Evolutionary conservation across 2,329 filamentous ascomycete species (phyloP), one percentile per base, ranked within the genome.

Genomic region (Phoma sp.): DNA sequence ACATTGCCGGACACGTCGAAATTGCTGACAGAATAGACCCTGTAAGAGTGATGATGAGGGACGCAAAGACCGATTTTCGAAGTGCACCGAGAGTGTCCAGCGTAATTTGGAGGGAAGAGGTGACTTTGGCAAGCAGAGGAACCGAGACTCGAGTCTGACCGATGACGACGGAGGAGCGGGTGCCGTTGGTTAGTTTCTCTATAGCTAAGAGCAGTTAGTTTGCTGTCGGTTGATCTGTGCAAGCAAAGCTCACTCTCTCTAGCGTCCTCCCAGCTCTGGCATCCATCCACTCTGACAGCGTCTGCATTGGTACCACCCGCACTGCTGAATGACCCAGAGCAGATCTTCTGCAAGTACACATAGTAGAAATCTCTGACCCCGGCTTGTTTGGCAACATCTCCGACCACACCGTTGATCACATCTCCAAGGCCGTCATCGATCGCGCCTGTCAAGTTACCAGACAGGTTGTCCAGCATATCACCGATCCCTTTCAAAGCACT

Each of bases 41-140:
- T 8, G 63, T 39, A 8, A 68, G 43, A 10, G 57, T 57, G 40
- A 65, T 51, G 32, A 68, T 44, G 22, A 70, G 50, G 21, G 61
- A 67, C 6, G 58, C 65, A 19, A 67, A 50, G n/a, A 62, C 15
- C 0, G 57, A 52, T 33, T 41, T 61, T 25, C 54, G 62, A 7
- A 63, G 12, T 7, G n/a, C 35, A 1, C 39, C 27, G 3, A 57
- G 25, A n/a, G 4, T 53, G 10, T 37, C 27, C 3, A 57, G 49
- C 7, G 63, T 22, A 13, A 37, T 31, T 21, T 47, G 33, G 17
- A 56, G 27, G 3, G 59, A 58, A 24, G 51, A 43, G 1, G 47
- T 27, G 7, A 64, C 27, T 15, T 57, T 35, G 36, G 46, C 51
- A 32, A 65, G 31, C 6, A 65, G 19, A 5, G 65, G 63, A 4